Evolutionary conservation across 2,329 filamentous ascomycete genomes (phyloP).

Genomic region (Monilinia laxa): DNA sequence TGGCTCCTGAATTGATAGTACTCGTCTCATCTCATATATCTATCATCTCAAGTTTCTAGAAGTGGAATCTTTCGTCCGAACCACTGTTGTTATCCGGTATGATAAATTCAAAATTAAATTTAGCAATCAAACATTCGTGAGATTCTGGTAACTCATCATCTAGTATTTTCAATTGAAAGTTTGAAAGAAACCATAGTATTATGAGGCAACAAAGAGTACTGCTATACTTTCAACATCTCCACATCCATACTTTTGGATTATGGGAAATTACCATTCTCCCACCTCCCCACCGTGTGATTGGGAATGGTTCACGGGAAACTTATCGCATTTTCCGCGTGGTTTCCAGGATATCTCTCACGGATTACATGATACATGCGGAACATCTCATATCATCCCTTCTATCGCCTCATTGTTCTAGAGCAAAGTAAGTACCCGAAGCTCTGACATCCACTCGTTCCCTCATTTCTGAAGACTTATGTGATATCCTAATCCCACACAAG

Average conservation of each 20-base stretch:
- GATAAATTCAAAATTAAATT: not conserved
- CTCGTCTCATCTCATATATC: not conserved
- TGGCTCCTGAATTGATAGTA: not conserved
- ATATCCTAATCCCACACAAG: conserved; percentile 18
- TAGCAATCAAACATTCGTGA: not conserved
- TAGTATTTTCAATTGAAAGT: not conserved
- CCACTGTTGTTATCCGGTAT: not conserved
- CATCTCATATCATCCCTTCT: conserved; percentile 14
- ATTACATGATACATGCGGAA: conserved; percentile 21
- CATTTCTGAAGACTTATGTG: conserved; percentile 19
- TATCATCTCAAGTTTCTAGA: conserved; percentile 4
- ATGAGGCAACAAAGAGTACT: not conserved
- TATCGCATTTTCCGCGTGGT: conserved; percentile 19
- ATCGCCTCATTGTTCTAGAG: conserved; percentile 1
- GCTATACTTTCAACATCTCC: not conserved
- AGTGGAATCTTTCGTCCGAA: not conserved
- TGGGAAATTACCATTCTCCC: conserved; percentile 5
- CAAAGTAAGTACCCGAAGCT: not conserved
- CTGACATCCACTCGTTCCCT: conserved; percentile 12
- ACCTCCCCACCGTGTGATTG: conserved; percentile 8
- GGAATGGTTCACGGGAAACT: conserved; percentile 2
- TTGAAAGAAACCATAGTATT: not conserved
- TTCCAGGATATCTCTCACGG: conserved; percentile 18
- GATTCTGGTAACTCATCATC: not conserved
- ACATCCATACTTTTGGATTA: no score